Evolutionary conservation across 2,329 filamentous ascomycete species (phyloP).

Genomic region (Sporothrix phasma): DNA sequence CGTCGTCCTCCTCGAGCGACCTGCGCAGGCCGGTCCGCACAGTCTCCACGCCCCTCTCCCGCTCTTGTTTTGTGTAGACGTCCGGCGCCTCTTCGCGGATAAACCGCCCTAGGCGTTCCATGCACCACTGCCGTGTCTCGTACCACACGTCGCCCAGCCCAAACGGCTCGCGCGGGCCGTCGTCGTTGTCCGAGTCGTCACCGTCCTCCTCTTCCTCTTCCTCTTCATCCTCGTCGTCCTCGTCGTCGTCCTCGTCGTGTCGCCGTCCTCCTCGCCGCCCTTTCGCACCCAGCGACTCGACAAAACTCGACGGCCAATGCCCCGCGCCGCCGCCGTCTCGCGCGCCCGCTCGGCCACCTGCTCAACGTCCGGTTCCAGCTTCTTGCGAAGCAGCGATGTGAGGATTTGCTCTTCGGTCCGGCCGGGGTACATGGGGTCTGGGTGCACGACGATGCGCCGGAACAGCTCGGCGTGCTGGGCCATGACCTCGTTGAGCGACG

Average conservation of each 20-base stretch:
- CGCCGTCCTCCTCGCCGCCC: background rate
- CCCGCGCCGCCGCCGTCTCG: constrained; percentile 31
- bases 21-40: constrained; percentile 61
- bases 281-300: constrained; percentile 13
- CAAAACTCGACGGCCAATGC: constrained; percentile 25
- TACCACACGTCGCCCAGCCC: constrained; percentile 31
- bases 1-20: constrained; percentile 40
- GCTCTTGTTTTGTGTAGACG: constrained; percentile 63
- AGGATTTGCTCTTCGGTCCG: constrained; percentile 58
- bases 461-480: constrained; percentile 58
- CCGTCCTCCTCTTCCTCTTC: constrained; percentile 28
- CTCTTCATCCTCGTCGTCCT: constrained; percentile 28
- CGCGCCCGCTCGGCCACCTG: constrained; percentile 59
- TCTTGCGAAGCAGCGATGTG: constrained; percentile 66
- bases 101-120: constrained; percentile 29
- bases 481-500: constrained; percentile 55
- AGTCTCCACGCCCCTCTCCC: constrained; percentile 53
- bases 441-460: constrained; percentile 60
- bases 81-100: constrained; percentile 44
- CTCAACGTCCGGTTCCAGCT: constrained; percentile 69
- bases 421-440: constrained; percentile 64
- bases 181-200: constrained; percentile 32
- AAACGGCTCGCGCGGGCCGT: constrained; percentile 26
- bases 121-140: constrained; percentile 26
- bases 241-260: constrained; percentile 22